Evolutionary conservation across 2,329 filamentous ascomycete genomes (phyloP).

Genomic region (Aspergillus sp.): DNA sequence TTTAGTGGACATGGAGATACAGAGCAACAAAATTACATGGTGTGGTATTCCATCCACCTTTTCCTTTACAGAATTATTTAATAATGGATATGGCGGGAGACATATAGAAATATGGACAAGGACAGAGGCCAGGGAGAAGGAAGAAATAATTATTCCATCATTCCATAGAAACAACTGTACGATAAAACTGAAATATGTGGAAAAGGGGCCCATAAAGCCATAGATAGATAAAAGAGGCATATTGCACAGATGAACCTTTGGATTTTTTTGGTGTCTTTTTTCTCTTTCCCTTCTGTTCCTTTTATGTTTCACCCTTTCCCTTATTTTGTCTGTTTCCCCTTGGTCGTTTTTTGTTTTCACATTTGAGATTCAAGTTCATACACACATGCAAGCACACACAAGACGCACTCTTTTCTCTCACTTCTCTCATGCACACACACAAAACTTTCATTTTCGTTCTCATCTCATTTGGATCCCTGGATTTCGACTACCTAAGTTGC

Average conservation of each 20-base stretch:
- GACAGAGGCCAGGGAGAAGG: neutral
- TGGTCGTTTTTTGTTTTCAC: neutral
- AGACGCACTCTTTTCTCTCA: neutral
- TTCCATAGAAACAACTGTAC: too few relatives aligned
- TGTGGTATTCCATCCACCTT: too few relatives aligned
- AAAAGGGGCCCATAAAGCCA: neutral
- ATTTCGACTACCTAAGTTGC: neutral
- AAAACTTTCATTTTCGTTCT: neutral
- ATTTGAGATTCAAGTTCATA: neutral
- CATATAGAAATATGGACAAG: conserved; percentile 3
- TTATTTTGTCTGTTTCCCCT: neutral
- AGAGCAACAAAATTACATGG: too few relatives aligned
- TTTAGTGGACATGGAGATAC: too few relatives aligned
- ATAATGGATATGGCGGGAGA: neutral
- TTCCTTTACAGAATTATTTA: too few relatives aligned
- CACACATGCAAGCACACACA: neutral
- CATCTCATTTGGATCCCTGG: neutral
- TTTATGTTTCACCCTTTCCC: neutral
- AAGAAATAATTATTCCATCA: neutral
- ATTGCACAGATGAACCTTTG: neutral
- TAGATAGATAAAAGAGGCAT: neutral
- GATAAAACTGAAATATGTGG: neutral
- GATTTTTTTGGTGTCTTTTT: neutral
- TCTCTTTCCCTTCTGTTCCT: neutral
- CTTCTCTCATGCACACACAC: neutral